Evolutionary conservation across 202 grass and related monocot species (phyloP), one percentile per base, ranked within the genome.

Genomic region (Bolboschoenoplectus hybrid): DNA sequence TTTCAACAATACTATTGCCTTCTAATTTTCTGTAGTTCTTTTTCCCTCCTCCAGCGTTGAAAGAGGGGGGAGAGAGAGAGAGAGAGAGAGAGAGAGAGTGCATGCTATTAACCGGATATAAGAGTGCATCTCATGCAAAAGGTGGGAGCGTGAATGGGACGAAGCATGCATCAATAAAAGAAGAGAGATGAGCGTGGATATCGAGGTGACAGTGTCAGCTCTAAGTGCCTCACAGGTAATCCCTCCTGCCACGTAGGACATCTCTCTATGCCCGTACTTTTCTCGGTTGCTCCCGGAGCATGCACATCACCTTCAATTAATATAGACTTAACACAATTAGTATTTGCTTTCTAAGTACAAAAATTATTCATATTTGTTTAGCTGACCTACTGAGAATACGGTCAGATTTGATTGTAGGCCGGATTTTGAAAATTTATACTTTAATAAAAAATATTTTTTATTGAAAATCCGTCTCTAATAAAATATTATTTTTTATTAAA

Each of bases 111-210:
- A 40, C 92, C 86, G 92, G 90, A 2, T 76, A 68, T 16, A 89
- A 91, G 87, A 70, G 70, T 87, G 90, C 74, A 70, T 68, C 75
- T 79, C 90, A 94, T 86, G 90, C 92, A 90, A 89, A 92, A 90
- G 90, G 88, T 57, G 50, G 83, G 82, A 63, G 84, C 90, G 40
- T 85, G 84, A 13, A 89, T 43, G 11, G 74, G 81, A 94, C 85
- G 86, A 94, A n/a, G 85, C 88, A 87, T 81, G 86, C 74, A 79
- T 80, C 90, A 88, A 94, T 94, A 92, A 94, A 91, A 88, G 93
- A 92, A 74, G 93, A 91, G 64, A 67, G 69, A 38, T 2, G 45
- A 9, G 65, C 82, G 6, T 85, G 50, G 50, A 44, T 36, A 81
- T 43, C 87, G 80, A 91, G 66, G 92, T 43, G 9, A 5, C n/a